phyloP scores from a whole-genome alignment of 495 filamentous ascomycete genomes.

The Astrothelium subdiscretum region DNA sequence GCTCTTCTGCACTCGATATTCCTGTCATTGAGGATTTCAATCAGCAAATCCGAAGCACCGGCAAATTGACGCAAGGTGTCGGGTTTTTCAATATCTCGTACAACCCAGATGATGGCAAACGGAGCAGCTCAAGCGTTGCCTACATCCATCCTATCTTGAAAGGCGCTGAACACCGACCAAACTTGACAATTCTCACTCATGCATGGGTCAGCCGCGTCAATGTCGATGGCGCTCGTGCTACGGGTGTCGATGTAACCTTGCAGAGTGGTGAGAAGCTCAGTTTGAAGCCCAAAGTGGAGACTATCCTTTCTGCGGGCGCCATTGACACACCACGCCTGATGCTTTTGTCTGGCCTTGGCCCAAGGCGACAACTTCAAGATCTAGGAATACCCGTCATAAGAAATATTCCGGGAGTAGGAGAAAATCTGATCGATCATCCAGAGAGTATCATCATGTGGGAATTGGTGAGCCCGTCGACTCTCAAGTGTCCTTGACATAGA shows the following conservation, averaged over 20 bases:
- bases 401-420: conserved; percentile 65
- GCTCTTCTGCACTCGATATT: conserved; percentile 59
- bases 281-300: conserved; percentile 53
- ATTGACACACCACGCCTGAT: conserved; percentile 66
- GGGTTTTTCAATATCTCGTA: conserved; percentile 80
- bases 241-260: conserved; percentile 53
- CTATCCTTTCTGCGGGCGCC: conserved; percentile 65
- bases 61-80: conserved; percentile 56
- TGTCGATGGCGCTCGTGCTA: conserved; percentile 47
- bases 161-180: conserved; percentile 62
- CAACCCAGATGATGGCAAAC: conserved; percentile 66
- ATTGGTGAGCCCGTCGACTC: conserved; percentile 25
- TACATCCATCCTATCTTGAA: conserved; percentile 78
- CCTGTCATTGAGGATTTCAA: conserved; percentile 75
- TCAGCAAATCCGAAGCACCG: conserved; percentile 54
- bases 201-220: conserved; percentile 71
- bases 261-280: conserved; percentile 51
- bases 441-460: conserved; percentile 78
- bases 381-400: conserved; percentile 58
- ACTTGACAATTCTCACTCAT: conserved; percentile 68
- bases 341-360: conserved; percentile 69
- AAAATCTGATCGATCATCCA: conserved; percentile 69
- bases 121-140: conserved; percentile 70
- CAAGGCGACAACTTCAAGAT: conserved; percentile 46
- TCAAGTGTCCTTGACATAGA: background rate